Evolutionary conservation across 495 filamentous ascomycete species (phyloP), one percentile per base, ranked within the genome.

Genomic region (Amphirosellinia nigrospora): DNA sequence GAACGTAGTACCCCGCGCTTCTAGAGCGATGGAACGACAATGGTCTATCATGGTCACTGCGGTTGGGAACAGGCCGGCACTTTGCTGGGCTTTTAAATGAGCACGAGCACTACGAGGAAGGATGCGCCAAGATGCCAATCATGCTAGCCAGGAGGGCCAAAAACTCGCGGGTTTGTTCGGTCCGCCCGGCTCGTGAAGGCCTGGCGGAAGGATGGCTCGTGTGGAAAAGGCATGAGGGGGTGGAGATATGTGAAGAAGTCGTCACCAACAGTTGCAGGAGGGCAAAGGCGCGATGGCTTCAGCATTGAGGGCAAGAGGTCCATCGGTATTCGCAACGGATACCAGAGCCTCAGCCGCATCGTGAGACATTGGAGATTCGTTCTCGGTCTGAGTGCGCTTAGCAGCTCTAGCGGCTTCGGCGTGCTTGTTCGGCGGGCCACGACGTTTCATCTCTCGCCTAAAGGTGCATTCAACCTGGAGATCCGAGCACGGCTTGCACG

Each of bases 171-270:
- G 73, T 89, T 91, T 7, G 81, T 87, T 36, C 87, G 78, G 78
- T 97, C 93, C 72, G 94, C 89, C 45, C 93, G 85, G 45, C 82
- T 85, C 16, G 84, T 82, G 74, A 95, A 91, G 4, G 91, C 89
- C 64, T 86, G 85, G 39, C 93, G 87, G 72, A 96, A 96, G n/a
- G 90, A 89, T 0, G 91, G 91, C 70, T 96, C 92, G 77, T 97
- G 94, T 0, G 94, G 94, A 59, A 97, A 87, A 0, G 94, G 94
- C 39, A 89, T 85, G n/a, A 97, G 82, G 1, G 94, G 94, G 75
- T 97, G 92, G 64, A 96, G 93, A 76, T 94, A 95, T 9, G 89
- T 94, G 75, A 96, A 96, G 80, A 92, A 96, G 80, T 97, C 94
- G 76, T 95, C 15, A 97, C 83, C 7, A 96, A 84, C 3, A 89